phyloP scores from a whole-genome alignment of 768 basidiomycete genomes.

The Tricholoma sp. region DNA sequence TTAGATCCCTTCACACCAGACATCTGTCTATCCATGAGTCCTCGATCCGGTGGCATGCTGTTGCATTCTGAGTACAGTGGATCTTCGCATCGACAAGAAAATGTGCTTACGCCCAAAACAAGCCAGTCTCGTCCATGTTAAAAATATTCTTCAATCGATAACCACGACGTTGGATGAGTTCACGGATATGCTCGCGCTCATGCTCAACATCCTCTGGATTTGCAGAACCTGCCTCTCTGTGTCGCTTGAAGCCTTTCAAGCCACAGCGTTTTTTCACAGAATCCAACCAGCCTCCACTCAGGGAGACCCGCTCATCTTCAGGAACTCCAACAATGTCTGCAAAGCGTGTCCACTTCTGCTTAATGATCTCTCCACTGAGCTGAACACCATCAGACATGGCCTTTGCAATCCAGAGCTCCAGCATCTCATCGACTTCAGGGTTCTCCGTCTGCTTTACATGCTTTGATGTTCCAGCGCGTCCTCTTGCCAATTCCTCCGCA shows the following conservation, averaged over 20 bases:
- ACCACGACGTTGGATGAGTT: background rate
- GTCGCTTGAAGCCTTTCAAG: slow-evolving; percentile 11
- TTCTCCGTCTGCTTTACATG: slow-evolving; percentile 5
- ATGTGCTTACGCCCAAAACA: slow-evolving; percentile 18
- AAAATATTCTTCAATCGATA: too few species aligned
- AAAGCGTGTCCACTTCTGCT: slow-evolving; percentile 29
- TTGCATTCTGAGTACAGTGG: background rate
- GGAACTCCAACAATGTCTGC: slow-evolving; percentile 26
- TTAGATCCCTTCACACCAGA: slow-evolving; percentile 14
- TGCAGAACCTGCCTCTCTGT: background rate
- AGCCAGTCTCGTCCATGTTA: background rate
- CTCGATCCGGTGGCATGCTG: slow-evolving; percentile 26
- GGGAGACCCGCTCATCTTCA: slow-evolving; percentile 22
- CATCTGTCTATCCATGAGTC: slow-evolving; percentile 15
- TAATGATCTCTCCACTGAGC: slow-evolving; percentile 29
- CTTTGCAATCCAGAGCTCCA: slow-evolving; percentile 7
- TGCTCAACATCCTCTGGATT: background rate
- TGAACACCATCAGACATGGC: slow-evolving; percentile 25
- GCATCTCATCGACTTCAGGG: slow-evolving; percentile 9
- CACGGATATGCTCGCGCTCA: background rate
- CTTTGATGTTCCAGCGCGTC: slow-evolving; percentile 1
- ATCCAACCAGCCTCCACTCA: slow-evolving; percentile 33
- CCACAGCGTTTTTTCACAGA: slow-evolving; percentile 19
- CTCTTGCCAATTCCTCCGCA: slow-evolving; percentile 1
- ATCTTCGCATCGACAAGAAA: background rate